These are phyloP conservation scores for Verbena officinalis DNA, from an alignment of 257 asterid genomes.

Conservation along the genomic window DNA sequence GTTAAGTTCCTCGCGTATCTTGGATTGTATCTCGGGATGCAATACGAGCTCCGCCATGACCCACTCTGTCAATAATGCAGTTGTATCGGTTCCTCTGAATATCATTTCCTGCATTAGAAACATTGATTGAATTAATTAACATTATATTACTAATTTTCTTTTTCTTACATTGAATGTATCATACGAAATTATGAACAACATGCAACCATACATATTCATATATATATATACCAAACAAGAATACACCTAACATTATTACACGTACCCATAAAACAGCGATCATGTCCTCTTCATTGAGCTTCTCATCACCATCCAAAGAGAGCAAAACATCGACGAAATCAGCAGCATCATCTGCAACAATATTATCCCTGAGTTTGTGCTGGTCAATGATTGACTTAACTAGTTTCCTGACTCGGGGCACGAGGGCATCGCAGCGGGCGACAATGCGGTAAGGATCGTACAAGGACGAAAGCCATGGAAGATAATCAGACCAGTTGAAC, in stretches of 20 bases:
- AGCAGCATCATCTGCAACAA: neutral
- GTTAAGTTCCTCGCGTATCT: constrained; percentile 47
- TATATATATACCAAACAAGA: too few relatives aligned
- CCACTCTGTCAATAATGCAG: constrained; percentile 66
- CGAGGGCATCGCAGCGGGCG: constrained; percentile 44
- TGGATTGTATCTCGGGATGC: constrained; percentile 48
- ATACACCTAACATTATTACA: too few relatives aligned
- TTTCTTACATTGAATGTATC: too few relatives aligned
- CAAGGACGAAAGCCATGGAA: constrained; percentile 53
- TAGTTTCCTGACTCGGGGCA: constrained; percentile 53
- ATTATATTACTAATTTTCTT: too few relatives aligned
- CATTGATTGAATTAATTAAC: too few relatives aligned
- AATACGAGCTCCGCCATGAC: constrained; percentile 53
- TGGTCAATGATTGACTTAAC: constrained; percentile 48
- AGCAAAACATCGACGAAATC: constrained; percentile 77
- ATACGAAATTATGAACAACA: too few relatives aligned
- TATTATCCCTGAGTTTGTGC: constrained; percentile 19
- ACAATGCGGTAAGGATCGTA: constrained; percentile 48
- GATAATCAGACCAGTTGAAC: constrained; percentile 65
- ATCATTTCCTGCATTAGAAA: constrained; percentile 51
- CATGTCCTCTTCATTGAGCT: constrained; percentile 74
- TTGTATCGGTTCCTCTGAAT: constrained; percentile 58
- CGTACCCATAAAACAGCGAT: constrained; percentile 82
- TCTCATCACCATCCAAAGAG: constrained; percentile 70
- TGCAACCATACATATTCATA: neutral